Evolutionary conservation across 441 rosid species (phyloP).

Genomic region (Jatropha multifida): DNA sequence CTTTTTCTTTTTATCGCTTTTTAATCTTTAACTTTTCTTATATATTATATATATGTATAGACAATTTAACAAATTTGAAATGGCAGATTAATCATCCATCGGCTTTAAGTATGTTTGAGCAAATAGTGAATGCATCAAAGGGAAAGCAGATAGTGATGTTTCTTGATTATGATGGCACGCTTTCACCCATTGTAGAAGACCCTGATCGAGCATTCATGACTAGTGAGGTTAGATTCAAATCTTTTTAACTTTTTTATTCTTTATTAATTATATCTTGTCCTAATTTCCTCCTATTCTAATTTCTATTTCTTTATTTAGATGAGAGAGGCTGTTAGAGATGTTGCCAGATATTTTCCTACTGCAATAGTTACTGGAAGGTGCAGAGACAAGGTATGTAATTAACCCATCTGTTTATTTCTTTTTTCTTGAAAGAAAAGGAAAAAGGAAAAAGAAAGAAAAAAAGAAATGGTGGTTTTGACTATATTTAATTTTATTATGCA

Average conservation of each 20-base stretch:
- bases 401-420: too few species aligned
- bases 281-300: background rate
- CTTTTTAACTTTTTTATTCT: background rate
- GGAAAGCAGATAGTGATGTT: slow-evolving; percentile 91
- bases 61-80: too few species aligned
- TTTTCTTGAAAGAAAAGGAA: background rate
- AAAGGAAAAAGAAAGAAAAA: background rate
- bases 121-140: slow-evolving; percentile 57
- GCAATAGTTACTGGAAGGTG: slow-evolving; percentile 92
- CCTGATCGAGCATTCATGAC: slow-evolving; percentile 94
- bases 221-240: slow-evolving; percentile 42
- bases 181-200: slow-evolving; percentile 85
- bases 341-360: slow-evolving; percentile 70
- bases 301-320: slow-evolving; percentile 34
- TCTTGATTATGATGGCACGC: slow-evolving; percentile 89
- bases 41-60: background rate
- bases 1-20: background rate
- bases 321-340: slow-evolving; percentile 65
- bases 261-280: background rate
- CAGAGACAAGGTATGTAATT: slow-evolving; percentile 66
- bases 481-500: background rate
- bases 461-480: background rate
- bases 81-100: slow-evolving; percentile 72
- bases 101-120: slow-evolving; percentile 68
- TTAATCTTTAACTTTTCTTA: background rate